A percentile compares a stretch with the other conserved stretches of the same genome.
Conservation (phyloP, 352 stramenopile genomes). For the Stephanocyclus meneghinianus region DNA sequence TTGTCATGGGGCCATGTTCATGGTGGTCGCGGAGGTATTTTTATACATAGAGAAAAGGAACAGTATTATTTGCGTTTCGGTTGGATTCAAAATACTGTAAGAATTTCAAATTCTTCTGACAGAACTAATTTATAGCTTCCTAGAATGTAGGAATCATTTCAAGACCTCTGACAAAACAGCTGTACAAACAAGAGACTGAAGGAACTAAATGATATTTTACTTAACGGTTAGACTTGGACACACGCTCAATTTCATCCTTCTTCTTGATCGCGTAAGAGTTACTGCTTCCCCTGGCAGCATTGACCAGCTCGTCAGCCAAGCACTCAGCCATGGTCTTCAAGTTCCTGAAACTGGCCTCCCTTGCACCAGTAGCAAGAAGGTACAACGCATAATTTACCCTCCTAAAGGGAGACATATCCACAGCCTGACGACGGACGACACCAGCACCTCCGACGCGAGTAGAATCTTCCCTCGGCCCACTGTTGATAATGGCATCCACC, state of each 20-base stretch:
- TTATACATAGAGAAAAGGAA: too few relatives aligned
- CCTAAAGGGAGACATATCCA: conserved; percentile 99
- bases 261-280: conserved; percentile 99
- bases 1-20: too few relatives aligned
- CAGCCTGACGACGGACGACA: conserved; percentile 98
- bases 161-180: not conserved
- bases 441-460: conserved; percentile 98
- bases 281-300: conserved; percentile 98
- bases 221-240: conserved; percentile 99
- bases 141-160: too few relatives aligned
- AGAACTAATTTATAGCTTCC: too few relatives aligned
- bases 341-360: conserved; percentile 98
- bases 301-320: conserved; percentile 99
- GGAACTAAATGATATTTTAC: conserved; percentile 3
- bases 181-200: not conserved
- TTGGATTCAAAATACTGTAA: too few relatives aligned
- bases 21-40: too few relatives aligned
- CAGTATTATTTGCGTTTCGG: too few relatives aligned
- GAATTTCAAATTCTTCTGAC: too few relatives aligned
- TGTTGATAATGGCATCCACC: conserved; percentile 89
- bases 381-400: conserved; percentile 99
- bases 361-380: conserved; percentile 95
- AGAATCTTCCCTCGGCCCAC: conserved; percentile 98
- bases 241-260: conserved; percentile 99
- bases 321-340: conserved; percentile 99